Conservation (phyloP, 2,329 filamentous ascomycete species). For the Whalleya microplaca region DNA sequence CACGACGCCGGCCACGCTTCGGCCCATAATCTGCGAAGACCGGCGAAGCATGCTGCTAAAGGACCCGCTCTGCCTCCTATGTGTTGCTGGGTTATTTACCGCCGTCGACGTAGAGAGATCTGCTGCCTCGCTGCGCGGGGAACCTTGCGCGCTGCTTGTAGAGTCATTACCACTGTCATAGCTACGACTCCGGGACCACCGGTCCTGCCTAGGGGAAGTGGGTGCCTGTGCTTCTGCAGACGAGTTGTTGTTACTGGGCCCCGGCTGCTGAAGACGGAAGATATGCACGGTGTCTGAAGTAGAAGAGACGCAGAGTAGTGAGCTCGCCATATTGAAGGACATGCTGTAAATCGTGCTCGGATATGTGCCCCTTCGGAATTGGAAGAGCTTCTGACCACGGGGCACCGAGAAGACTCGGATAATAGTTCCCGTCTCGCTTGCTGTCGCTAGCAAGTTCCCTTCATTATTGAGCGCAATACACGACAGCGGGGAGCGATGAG, state of each 20-base stretch:
- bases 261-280: constrained; percentile 71
- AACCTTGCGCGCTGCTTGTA: constrained; percentile 46
- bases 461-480: constrained; percentile 92
- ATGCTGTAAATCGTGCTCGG: constrained; percentile 97
- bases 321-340: constrained; percentile 96
- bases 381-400: constrained; percentile 88
- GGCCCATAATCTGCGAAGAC: constrained; percentile 91
- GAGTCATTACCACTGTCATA: constrained; percentile 62
- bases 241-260: constrained; percentile 41
- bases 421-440: constrained; percentile 96
- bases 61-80: constrained; percentile 68
- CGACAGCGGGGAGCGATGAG: constrained; percentile 88
- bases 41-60: constrained; percentile 90
- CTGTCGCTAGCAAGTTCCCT: constrained; percentile 87
- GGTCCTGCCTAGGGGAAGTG: constrained; percentile 49
- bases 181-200: constrained; percentile 57
- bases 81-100: constrained; percentile 34
- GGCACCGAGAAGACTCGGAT: constrained; percentile 95
- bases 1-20: constrained; percentile 83
- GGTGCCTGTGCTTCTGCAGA: constrained; percentile 44
- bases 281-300: constrained; percentile 97
- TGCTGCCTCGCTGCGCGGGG: constrained; percentile 51
- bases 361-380: constrained; percentile 94
- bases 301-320: constrained; percentile 91
- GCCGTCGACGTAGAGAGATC: constrained; percentile 41